These are phyloP conservation scores for Dalbergia cochinchinensis DNA, from an alignment of 306 rosid genomes.

Conservation along the genomic window DNA sequence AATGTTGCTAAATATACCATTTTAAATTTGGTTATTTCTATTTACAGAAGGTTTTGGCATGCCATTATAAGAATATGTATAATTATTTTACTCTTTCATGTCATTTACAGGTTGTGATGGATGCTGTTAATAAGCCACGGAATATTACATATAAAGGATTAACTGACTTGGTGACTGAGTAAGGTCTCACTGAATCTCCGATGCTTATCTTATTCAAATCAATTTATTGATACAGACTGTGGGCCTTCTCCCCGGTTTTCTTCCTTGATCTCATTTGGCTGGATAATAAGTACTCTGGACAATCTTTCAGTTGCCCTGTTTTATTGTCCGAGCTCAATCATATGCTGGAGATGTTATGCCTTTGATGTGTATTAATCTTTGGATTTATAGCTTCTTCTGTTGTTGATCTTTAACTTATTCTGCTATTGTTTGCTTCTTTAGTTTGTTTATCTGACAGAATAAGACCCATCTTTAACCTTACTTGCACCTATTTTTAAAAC, in stretches of 20 bases:
- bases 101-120: conserved; percentile 90
- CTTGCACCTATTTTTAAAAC: conserved; percentile 42
- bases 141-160: conserved; percentile 87
- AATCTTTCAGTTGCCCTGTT: conserved; percentile 16
- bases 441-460: conserved; percentile 12
- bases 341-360: conserved; percentile 24
- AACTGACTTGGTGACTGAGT: conserved; percentile 98
- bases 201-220: conserved; percentile 35
- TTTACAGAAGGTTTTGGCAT: conserved; percentile 32
- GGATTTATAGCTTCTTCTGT: conserved; percentile 4
- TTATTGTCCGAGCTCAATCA: conserved; percentile 7
- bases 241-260: not conserved
- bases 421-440: conserved; percentile 1
- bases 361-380: conserved; percentile 14
- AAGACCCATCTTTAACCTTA: conserved; percentile 14
- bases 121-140: conserved; percentile 91
- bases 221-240: not conserved
- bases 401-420: not conserved
- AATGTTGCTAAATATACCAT: conserved; percentile 6
- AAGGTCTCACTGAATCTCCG: conserved; percentile 59
- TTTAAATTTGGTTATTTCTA: not conserved
- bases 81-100: conserved; percentile 11
- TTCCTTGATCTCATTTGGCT: conserved; percentile 32
- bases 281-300: conserved; percentile 12
- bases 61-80: conserved; percentile 34